Base-by-base conservation (phyloP, 2,329 filamentous ascomycete genomes). In the Lasiodiplodia sp. region DNA sequence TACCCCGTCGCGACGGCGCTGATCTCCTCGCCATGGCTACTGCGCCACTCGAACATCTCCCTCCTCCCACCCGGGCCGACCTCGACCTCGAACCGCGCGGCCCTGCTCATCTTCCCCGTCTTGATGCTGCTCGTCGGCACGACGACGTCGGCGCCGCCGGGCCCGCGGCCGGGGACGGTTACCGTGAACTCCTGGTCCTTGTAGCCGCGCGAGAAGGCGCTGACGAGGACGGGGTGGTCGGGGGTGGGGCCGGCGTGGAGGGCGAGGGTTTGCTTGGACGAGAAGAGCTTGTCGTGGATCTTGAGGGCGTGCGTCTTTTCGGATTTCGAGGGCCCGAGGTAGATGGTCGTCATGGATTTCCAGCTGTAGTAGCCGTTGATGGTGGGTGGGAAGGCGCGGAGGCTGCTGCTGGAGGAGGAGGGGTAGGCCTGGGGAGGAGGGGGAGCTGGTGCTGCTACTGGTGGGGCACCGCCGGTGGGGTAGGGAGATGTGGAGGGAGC, bases 11-110 rank as follows among this genome's bases (percentile, higher is more conserved):
- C 60, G 1, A 52, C 38, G 8, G 23, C 60, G 28, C 37, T 64
- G 14, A 64, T n/a, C 10, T 64, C 60, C 11, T 18, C 44, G 1
- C 60, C 60, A 4, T 16, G 60, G 31, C 60, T 64, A 1, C n/a
- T 31, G 11, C 60, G 44, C 60, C 60, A 64, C 60, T 64, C 60
- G 18, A 64, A 64, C 18, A 2, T 18, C 47, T 64, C 60, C 12
- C 6, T 3, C 2, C 44, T n/a, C 47, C 60, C 25, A 0, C n/a
- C 28, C 23, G 7, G 34, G 11, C 37, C 56, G 0, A 60, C 56
- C 2, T 44, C 56, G 14, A 60, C 38, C 38, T 60, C 56, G 10
- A 47, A 60, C 38, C 56, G 38, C 14, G 40, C 34, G 2, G 31
- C 44, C 44, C 23, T n/a, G 18, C 60, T 34, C 44, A 47, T 1